Evolutionary conservation across 495 filamentous ascomycete species (phyloP).

Genomic region (Neurospora sp.): DNA sequence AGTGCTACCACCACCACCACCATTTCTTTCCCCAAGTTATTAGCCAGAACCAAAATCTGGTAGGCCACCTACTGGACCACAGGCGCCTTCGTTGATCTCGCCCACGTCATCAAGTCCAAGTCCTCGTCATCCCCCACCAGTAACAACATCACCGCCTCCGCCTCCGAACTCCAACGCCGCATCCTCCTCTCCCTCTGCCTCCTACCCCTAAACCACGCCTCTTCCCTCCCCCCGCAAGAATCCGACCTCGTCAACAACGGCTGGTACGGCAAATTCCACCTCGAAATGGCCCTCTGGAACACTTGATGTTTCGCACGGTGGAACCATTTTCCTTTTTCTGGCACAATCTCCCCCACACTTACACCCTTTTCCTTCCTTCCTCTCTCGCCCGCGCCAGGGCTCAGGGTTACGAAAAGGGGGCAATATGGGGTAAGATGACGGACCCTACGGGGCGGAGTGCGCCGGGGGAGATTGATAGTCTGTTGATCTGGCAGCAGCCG

Average conservation of each 20-base stretch:
- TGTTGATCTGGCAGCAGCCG: too few relatives aligned
- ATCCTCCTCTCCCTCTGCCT: conserved; percentile 42
- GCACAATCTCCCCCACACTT: conserved; percentile 36
- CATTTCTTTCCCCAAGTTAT: conserved; percentile 2
- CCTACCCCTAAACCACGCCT: conserved; percentile 37
- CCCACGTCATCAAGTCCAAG: conserved; percentile 11
- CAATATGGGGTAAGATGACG: conserved; percentile 51
- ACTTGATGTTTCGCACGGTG: too few relatives aligned
- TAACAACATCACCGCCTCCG: not conserved
- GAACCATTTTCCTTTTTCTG: conserved; percentile 36
- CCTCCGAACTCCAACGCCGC: conserved; percentile 39
- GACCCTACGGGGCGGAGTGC: conserved; percentile 45
- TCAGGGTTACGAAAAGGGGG: conserved; percentile 41
- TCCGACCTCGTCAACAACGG: conserved; percentile 45
- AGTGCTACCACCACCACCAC: not conserved
- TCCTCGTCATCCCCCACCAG: conserved; percentile 6
- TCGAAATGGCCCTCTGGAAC: conserved; percentile 50
- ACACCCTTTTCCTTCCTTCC: conserved; percentile 37
- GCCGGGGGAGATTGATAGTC: conserved; percentile 43
- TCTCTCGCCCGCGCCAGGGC: conserved; percentile 33
- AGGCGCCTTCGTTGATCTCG: conserved; percentile 40
- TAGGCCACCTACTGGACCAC: conserved; percentile 37
- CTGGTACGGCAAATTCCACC: conserved; percentile 44
- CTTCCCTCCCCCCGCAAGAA: conserved; percentile 27
- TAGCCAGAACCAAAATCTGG: conserved; percentile 6